These are phyloP conservation scores for Rhinocladiella mackenziei DNA, from an alignment of 2,329 filamentous ascomycete species.

Conservation along the genomic window DNA sequence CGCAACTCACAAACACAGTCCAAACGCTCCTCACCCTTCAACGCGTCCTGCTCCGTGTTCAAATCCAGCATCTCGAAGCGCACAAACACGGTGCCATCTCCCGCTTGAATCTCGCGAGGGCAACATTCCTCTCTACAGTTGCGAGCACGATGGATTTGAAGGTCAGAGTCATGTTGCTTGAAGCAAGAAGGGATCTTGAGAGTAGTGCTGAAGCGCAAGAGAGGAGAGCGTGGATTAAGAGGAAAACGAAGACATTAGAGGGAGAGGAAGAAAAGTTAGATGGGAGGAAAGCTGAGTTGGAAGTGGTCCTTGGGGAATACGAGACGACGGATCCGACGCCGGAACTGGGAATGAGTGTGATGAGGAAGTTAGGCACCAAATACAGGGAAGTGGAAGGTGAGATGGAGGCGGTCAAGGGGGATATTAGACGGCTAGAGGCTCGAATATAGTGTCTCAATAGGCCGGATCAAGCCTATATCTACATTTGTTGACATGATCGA, in stretches of 20 bases:
- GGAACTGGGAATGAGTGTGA: slow-evolving; percentile 20
- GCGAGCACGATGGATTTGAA: slow-evolving; percentile 25
- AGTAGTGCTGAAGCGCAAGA: slow-evolving; percentile 35
- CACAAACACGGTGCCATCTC: slow-evolving; percentile 25
- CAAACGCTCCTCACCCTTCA: slow-evolving; percentile 12
- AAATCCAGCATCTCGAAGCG: slow-evolving; percentile 23
- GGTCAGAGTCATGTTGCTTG: slow-evolving; percentile 17
- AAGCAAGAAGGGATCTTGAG: slow-evolving; percentile 37
- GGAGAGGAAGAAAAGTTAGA: slow-evolving; percentile 38
- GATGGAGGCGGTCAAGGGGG: slow-evolving; percentile 36
- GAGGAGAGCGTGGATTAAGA: slow-evolving; percentile 35
- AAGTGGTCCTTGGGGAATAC: slow-evolving; percentile 36
- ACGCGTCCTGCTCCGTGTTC: slow-evolving; percentile 5
- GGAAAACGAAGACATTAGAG: slow-evolving; percentile 33
- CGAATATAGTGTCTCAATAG: background rate
- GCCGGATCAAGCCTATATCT: background rate
- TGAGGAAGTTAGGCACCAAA: slow-evolving; percentile 38
- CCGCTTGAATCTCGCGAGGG: slow-evolving; percentile 15
- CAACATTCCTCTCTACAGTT: slow-evolving; percentile 22
- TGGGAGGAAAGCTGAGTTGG: slow-evolving; percentile 31
- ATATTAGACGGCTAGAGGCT: slow-evolving; percentile 36
- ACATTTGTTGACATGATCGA: no score
- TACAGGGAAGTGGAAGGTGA: slow-evolving; percentile 39
- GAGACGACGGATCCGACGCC: slow-evolving; percentile 30
- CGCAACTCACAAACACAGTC: slow-evolving; percentile 5